Evolutionary conservation across 2,329 filamentous ascomycete species (phyloP), one percentile per base, ranked within the genome.

Genomic region (Alternaria alternata): DNA sequence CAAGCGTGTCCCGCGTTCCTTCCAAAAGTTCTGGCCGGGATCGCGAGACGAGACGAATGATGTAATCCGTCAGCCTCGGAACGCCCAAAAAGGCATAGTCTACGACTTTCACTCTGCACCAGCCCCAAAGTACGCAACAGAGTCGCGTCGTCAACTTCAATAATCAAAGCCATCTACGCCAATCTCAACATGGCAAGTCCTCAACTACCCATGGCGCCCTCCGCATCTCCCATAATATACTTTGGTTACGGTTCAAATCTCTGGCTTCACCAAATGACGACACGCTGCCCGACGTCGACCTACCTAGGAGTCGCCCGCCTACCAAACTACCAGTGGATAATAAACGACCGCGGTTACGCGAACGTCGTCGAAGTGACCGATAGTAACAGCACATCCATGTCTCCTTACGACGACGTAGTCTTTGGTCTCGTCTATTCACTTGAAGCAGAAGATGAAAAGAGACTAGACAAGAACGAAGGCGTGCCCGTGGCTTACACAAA

Each of bases 191-290:
- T 67, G 63, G 20, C 61, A 24, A 26, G 28, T 53, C 24, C 51
- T 7, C 44, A 24, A 26, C 20, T 54, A 20, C 51, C 55, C 26
- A 42, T 22, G 1, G 20, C 36, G 11, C 64, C 51, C n/a, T 53
- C 39, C 22, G 41, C 3, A 12, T 20, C 28, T 38, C 56, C 57
- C 54, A 80, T 74, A 51, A 75, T 87, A 64, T 91, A 91, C 81
- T 91, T 92, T 72, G 90, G 86, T 69, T 92, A 90, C 77, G 90
- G 89, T 63, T 88, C 85, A 73, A 92, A 92, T 75, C 83, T 92
- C 59, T 90, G 88, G 74, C 83, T 83, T 1, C 77, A 82, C 28
- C 89, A 91, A 76, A 92, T 92, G 90, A 68, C 68, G 4, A 66
- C 74, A 46, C 87, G 89, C 53, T 92, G 90, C 71, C 84, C 84